Evolutionary conservation across 306 rosid genomes (phyloP).

Genomic region (Cajanus cajan): DNA sequence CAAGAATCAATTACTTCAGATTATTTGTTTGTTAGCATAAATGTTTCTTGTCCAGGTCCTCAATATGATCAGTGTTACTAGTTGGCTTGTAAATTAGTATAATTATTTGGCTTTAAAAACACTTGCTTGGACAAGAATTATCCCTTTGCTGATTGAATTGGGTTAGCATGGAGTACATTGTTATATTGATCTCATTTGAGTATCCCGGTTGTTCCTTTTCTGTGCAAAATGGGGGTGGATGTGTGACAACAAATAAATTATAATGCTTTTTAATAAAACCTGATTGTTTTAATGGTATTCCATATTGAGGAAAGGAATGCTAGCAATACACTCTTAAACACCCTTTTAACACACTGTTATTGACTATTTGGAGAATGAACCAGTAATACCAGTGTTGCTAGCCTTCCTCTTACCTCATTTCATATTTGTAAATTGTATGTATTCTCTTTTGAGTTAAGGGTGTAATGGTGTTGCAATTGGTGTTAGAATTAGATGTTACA

Average conservation of each 20-base stretch:
- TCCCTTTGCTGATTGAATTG: neutral
- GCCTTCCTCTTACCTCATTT: neutral
- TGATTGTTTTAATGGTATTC: neutral
- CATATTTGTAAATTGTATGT: neutral
- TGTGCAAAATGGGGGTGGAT: neutral
- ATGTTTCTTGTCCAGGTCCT: neutral
- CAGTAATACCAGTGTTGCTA: neutral
- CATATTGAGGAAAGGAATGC: neutral
- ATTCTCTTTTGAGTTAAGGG: neutral
- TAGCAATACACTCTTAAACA: neutral
- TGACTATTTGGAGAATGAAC: neutral
- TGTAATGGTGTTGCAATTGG: neutral
- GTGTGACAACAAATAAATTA: neutral
- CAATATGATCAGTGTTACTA: neutral
- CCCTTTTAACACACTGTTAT: neutral
- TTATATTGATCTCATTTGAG: neutral
- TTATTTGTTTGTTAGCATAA: neutral
- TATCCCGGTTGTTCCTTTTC: neutral
- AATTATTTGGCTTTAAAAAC: constrained; percentile 1
- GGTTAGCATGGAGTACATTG: neutral
- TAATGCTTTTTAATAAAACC: neutral
- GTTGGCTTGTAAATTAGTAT: neutral
- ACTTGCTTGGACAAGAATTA: constrained; percentile 1
- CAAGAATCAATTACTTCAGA: constrained; percentile 12
- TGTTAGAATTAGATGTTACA: neutral